These are phyloP conservation scores for Colletotrichum coccodes DNA, from an alignment of 2,329 filamentous ascomycete genomes.

Conservation along the genomic window DNA sequence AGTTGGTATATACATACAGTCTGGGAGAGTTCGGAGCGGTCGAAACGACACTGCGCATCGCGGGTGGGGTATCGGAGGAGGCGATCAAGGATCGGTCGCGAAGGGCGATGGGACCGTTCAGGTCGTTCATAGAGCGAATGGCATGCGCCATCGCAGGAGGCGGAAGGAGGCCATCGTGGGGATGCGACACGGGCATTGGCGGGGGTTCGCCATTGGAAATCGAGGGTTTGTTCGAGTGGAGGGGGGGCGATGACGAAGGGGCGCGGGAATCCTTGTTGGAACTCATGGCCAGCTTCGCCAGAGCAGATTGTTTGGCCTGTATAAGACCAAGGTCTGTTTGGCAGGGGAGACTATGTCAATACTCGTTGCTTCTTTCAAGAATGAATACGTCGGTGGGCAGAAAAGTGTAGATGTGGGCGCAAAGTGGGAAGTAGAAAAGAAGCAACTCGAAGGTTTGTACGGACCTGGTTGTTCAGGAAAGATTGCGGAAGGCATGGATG, in stretches of 20 bases:
- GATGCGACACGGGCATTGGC: slow-evolving; percentile 40
- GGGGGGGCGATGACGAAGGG: slow-evolving; percentile 41
- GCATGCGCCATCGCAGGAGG: slow-evolving; percentile 51
- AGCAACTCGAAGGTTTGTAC: slow-evolving; percentile 8
- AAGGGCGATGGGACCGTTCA: slow-evolving; percentile 44
- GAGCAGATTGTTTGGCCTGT: slow-evolving; percentile 52
- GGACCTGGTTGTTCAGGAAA: slow-evolving; percentile 29
- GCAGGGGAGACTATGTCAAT: slow-evolving; percentile 18
- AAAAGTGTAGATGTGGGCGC: not conserved
- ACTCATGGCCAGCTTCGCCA: slow-evolving; percentile 58
- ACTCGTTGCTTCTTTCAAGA: not conserved
- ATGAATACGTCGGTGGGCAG: not conserved
- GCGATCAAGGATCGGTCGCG: slow-evolving; percentile 38
- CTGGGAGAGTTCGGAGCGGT: slow-evolving; percentile 68
- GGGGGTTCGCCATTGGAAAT: slow-evolving; percentile 32
- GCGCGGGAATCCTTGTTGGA: slow-evolving; percentile 39
- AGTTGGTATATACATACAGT: slow-evolving; percentile 57
- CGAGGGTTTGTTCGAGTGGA: slow-evolving; percentile 33
- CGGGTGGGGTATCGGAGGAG: slow-evolving; percentile 61
- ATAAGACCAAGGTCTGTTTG: slow-evolving; percentile 36
- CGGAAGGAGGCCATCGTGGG: slow-evolving; percentile 40
- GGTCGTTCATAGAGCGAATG: slow-evolving; percentile 53
- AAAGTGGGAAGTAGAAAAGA: not conserved
- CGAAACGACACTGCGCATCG: slow-evolving; percentile 66
- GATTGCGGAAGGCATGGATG: slow-evolving; percentile 32